Evolutionary conservation across 192 early-diverging fungal species (phyloP).

Genomic region (Paraglomus brasilianum): DNA sequence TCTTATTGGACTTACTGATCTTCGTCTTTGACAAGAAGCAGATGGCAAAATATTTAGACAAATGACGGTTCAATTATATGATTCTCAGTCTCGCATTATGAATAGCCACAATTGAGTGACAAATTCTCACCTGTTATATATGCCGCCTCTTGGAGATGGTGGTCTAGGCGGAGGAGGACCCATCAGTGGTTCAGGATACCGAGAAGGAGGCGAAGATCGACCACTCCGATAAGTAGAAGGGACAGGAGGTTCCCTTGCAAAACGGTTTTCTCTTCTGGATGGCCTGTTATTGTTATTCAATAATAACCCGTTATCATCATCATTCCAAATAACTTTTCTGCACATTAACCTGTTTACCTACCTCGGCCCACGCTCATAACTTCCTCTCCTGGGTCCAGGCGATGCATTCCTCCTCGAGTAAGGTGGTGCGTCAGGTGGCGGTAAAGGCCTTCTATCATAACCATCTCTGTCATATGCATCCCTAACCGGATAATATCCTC

Average conservation of each 20-base stretch:
- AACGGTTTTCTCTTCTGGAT: too few species aligned
- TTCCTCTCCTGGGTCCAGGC: conserved; percentile 17
- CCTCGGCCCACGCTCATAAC: conserved; percentile 16
- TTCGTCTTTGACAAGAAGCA: background rate
- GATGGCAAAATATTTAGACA: background rate
- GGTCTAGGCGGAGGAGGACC: conserved; percentile 16
- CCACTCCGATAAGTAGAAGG: conserved; percentile 14
- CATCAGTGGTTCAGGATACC: conserved; percentile 16
- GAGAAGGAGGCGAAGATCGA: conserved; percentile 8
- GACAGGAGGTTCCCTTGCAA: conserved; percentile 8
- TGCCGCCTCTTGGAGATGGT: background rate
- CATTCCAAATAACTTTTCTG: background rate
- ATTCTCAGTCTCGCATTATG: too few species aligned
- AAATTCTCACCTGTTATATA: background rate
- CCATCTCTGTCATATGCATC: conserved; percentile 26
- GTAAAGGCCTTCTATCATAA: conserved; percentile 21
- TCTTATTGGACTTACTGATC: conserved; percentile 25
- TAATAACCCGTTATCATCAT: background rate
- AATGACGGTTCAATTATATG: background rate
- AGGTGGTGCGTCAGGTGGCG: conserved; percentile 8
- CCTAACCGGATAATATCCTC: conserved; percentile 18
- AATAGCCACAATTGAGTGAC: background rate
- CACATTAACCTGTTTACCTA: conserved; percentile 4
- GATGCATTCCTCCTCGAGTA: conserved; percentile 15
- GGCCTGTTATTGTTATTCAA: background rate